Base-by-base conservation (phyloP, 23 red algal species). In the Rhodosorus marinus region DNA sequence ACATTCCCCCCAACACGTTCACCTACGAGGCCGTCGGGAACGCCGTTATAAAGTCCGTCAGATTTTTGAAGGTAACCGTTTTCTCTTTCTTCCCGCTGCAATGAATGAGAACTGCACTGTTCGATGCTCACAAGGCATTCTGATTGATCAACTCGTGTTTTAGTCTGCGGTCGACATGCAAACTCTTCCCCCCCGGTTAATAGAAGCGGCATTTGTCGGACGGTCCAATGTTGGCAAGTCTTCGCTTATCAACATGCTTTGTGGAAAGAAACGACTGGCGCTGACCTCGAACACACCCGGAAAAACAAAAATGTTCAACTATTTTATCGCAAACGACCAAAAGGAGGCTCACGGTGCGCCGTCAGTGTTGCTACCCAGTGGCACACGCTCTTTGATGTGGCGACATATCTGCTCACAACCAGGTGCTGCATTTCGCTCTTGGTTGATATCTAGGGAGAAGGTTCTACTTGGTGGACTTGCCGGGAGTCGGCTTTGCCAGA, bases 301-400 rank as follows among this genome's bases (percentile, higher is more conserved):
- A 26, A 93, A 93, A 54, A 93, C 85, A 15, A 67, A 81, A 31
- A 75, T 82, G 54, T 82, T 81, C 26, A 93, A 93, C 72, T 93
- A 81, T 52, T 93, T 81, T 76, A 26, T 93, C 33, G 85, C 76
- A n/a, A 93, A 93, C 55, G 68, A 54, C 47, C 47, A 35, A 21
- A 55, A 62, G 31, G 35, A 61, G 26, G 24, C 35, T 35, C 8
- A 8, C 36, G 29, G 11, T 43, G 38, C 38, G 17, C 38, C 38
- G 17, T 11, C 38, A 43, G 17, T 11, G 11, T 11, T 43, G 38
- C 38, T 11, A 11, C 17, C 11, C 38, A 17, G 11, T 17, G 38
- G 17, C 38, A 17, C 38, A 17, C 11, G 38, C 38, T 43, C n/a
- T n/a, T n/a, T n/a, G n/a, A n/a, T n/a, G n/a, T 43, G 38, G 38